These are phyloP conservation scores for Diaporthe humulicola DNA, from an alignment of 2,329 filamentous ascomycete genomes.

Conservation along the genomic window DNA sequence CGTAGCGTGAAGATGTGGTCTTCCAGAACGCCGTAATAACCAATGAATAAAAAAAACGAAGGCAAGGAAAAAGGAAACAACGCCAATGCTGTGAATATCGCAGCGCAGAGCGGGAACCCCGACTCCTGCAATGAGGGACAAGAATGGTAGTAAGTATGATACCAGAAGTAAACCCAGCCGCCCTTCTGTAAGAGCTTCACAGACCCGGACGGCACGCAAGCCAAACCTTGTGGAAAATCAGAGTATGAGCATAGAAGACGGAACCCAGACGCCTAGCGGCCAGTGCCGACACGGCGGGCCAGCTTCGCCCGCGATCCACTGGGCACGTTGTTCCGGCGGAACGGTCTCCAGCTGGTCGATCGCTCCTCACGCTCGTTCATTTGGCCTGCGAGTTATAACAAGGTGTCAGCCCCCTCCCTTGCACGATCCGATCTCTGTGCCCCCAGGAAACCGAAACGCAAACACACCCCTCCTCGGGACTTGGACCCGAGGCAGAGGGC, in stretches of 20 bases:
- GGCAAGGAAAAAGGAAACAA: not conserved
- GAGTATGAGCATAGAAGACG: not conserved
- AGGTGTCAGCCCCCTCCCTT: conserved; percentile 35
- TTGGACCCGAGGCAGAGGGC: conserved; percentile 12
- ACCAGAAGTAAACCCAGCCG: not conserved
- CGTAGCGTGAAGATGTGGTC: conserved; percentile 7
- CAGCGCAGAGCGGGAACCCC: not conserved
- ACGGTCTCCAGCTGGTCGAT: conserved; percentile 59
- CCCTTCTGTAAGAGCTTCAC: conserved; percentile 5
- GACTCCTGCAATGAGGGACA: conserved; percentile 16
- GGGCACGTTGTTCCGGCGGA: conserved; percentile 41
- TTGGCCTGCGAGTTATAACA: conserved; percentile 55
- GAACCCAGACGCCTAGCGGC: conserved; percentile 25
- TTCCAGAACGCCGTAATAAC: conserved; percentile 27
- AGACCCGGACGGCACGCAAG: not conserved
- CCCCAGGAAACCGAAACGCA: conserved; percentile 3
- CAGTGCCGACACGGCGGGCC: conserved; percentile 34
- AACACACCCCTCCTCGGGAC: not conserved
- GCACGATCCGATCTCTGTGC: not conserved
- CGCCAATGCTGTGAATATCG: conserved; percentile 13
- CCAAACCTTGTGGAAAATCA: not conserved
- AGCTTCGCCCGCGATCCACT: conserved; percentile 34
- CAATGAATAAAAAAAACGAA: not conserved
- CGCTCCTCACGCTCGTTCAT: conserved; percentile 65
- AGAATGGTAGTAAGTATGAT: conserved; percentile 14